A percentile compares a stretch with the other conserved stretches of the same genome.
These are phyloP conservation scores for Chimonanthus salicifolius DNA, from an alignment of 164 flowering plant species.

Conservation along the genomic window DNA sequence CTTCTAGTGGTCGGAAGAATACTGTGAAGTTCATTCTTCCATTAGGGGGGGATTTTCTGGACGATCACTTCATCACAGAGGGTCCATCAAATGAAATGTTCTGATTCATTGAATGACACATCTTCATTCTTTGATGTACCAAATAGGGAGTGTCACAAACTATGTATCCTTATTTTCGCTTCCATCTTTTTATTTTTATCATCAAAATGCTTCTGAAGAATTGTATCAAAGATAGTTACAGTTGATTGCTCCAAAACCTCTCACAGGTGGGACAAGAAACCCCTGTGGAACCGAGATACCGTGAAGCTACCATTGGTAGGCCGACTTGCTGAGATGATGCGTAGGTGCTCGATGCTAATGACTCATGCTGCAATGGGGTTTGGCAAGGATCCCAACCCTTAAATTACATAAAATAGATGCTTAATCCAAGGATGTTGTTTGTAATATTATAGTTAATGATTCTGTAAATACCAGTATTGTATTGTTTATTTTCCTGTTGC, in stretches of 20 bases:
- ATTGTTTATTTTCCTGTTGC: no score
- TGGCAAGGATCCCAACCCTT: slow-evolving; percentile 64
- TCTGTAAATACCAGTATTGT: no score
- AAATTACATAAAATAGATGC: not conserved
- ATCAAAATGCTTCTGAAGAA: not conserved
- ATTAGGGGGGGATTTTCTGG: no score
- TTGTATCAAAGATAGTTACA: not conserved
- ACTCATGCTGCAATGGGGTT: slow-evolving; percentile 81
- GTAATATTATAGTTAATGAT: no score
- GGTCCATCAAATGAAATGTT: no score
- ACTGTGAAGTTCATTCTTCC: no score
- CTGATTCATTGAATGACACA: no score
- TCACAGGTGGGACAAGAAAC: slow-evolving; percentile 87
- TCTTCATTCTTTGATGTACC: not conserved
- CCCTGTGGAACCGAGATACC: slow-evolving; percentile 62
- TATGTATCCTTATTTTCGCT: not conserved
- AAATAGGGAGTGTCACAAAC: not conserved
- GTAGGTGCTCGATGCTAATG: slow-evolving; percentile 64
- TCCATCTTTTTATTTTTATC: not conserved
- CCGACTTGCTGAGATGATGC: slow-evolving; percentile 39
- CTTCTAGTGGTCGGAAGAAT: no score
- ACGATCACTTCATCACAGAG: no score
- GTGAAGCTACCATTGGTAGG: slow-evolving; percentile 57
- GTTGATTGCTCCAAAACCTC: not conserved
- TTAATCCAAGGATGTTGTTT: no score